phyloP scores from a whole-genome alignment of 768 basidiomycete species.

The Fistulinella prunicolor region DNA sequence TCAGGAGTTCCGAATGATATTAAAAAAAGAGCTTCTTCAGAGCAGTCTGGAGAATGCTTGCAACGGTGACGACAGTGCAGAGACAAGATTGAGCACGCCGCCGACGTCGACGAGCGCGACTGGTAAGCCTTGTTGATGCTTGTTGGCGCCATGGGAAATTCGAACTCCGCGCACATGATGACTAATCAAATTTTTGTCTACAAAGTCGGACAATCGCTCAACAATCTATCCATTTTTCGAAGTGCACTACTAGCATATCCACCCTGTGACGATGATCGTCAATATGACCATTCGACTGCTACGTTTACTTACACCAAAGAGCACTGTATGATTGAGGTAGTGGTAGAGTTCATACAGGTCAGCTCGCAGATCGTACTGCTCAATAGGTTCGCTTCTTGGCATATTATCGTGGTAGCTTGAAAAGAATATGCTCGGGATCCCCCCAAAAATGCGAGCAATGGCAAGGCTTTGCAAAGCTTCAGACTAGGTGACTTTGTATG shows the following conservation, averaged over 20 bases:
- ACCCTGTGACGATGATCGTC: slow-evolving; percentile 26
- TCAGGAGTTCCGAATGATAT: not conserved
- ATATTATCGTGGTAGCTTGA: slow-evolving; percentile 58
- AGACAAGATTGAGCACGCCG: slow-evolving; percentile 19
- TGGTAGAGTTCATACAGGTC: slow-evolving; percentile 80
- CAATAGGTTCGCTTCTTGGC: slow-evolving; percentile 62
- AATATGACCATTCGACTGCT: not conserved
- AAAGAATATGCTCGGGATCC: slow-evolving; percentile 64
- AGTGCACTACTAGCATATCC: slow-evolving; percentile 55
- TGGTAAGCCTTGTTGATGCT: slow-evolving; percentile 28
- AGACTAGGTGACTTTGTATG: not conserved
- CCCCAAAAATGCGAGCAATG: slow-evolving; percentile 78
- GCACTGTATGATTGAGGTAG: slow-evolving; percentile 75
- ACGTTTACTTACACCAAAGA: slow-evolving; percentile 63
- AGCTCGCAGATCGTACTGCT: slow-evolving; percentile 59
- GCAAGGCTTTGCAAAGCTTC: slow-evolving; percentile 49
- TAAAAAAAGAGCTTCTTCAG: not conserved
- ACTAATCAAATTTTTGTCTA: slow-evolving; percentile 20
- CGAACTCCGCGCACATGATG: slow-evolving; percentile 14
- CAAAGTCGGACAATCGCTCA: slow-evolving; percentile 38
- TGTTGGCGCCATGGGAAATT: slow-evolving; percentile 18
- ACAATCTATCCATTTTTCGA: slow-evolving; percentile 40
- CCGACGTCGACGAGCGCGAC: slow-evolving; percentile 18
- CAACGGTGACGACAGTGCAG: slow-evolving; percentile 9
- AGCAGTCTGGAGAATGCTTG: not conserved